Conservation (phyloP, 805 yeast species). For the Wickerhamomyces chambardii region DNA sequence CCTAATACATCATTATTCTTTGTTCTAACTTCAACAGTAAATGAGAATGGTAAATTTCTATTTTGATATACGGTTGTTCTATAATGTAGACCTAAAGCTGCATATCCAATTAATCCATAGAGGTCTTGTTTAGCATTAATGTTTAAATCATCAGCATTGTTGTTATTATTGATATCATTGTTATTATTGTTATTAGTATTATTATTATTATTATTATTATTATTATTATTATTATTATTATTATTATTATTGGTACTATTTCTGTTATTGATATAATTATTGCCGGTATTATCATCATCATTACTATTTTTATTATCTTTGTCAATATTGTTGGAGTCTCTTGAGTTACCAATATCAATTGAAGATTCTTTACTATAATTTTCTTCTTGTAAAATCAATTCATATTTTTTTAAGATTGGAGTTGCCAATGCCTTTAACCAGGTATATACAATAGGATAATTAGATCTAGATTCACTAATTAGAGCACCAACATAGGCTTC, state of each 20-base stretch:
- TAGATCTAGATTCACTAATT: constrained; percentile 42
- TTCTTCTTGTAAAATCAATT: constrained; percentile 1
- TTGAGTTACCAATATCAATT: too few relatives aligned
- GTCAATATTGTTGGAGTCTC: too few relatives aligned
- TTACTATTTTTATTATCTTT: too few relatives aligned
- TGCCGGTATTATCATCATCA: background rate
- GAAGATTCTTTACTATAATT: background rate
- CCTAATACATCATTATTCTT: constrained; percentile 59
- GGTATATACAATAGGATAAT: constrained; percentile 36
- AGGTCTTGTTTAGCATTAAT: constrained; percentile 69
- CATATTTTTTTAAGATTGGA: constrained; percentile 26
- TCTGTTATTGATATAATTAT: background rate
- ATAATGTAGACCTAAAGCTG: constrained; percentile 46
- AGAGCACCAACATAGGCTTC: constrained; percentile 94
- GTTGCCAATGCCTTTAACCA: constrained; percentile 49
- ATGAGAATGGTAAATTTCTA: constrained; percentile 28
- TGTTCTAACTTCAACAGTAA: constrained; percentile 57
- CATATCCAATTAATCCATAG: constrained; percentile 74
- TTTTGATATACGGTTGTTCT: constrained; percentile 34
- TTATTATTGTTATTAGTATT: too few relatives aligned
- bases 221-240: constrained; percentile 7
- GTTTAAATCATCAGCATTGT: constrained; percentile 29
- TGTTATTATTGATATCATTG: too few relatives aligned
- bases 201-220: constrained; percentile 23
- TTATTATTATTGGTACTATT: too few relatives aligned